Base-by-base conservation (phyloP, 2,329 filamentous ascomycete species). In the Sarocladiaceae sp. region DNA sequence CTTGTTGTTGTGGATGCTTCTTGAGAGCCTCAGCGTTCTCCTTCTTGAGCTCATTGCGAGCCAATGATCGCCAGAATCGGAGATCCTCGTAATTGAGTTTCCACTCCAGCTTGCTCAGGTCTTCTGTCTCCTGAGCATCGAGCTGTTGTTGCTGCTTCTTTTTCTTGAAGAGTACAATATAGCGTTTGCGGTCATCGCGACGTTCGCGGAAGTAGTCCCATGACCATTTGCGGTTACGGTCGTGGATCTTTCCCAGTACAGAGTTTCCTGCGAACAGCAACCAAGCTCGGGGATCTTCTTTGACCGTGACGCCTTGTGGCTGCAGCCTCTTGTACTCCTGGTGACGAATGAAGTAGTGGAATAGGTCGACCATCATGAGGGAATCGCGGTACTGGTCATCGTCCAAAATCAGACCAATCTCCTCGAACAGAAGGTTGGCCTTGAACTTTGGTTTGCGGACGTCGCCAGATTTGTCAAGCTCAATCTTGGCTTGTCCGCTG, bases 321-420 rank as follows among this genome's bases (percentile, higher is more conserved):
- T 95, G 88, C 47, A 89, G 73, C 55, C 85, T 91, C 60, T 94
- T 94, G 69, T 97, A 96, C 61, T 99, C 91, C 62, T 97, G 93
- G 53, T 98, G 93, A 24, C 91, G 83, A 54, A 96, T 86, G 63
- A 97, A 98, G 66, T 95, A 97, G 63, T 98, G 93, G 70, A 99
- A 98, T 3, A 97, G 73, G 60, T 99, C 93, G 2, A 97, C 86
- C 71, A 99, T 86, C 93, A 98, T 98, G 47, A 99, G 69, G 4
- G 85, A 88, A 66, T 99, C 93, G 23, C 94, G 85, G 60, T 99
- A 99, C 61, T 99, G 93, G 52, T 96, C 81, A 52, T 98, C 91
- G 54, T 99, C 94, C 24, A 99, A 76, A n/a, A 97, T 87, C 51
- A 99, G 83, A 42, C 94, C 93, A 47, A 99, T 90, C 59, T 99